Percentiles rank a stretch among this genome's conserved stretches.
Conservation (phyloP, 164 flowering plant genomes). For the Aristolochia fimbriata region DNA sequence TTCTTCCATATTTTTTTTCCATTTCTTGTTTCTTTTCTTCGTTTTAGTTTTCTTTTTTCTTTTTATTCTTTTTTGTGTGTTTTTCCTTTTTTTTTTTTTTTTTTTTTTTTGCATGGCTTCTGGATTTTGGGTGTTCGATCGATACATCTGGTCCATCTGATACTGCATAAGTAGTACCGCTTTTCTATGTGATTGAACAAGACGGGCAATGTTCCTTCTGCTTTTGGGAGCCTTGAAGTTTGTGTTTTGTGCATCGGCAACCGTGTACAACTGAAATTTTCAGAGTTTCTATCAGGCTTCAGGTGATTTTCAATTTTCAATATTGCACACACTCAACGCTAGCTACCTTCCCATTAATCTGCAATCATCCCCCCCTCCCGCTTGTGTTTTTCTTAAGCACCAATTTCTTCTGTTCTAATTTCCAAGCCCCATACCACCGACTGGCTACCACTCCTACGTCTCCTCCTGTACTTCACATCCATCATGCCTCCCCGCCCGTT, state of each 20-base stretch:
- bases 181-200: conserved; percentile 57
- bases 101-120: background rate
- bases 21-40: no score
- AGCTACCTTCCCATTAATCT: no score
- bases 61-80: background rate
- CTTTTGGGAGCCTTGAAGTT: conserved; percentile 35
- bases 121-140: background rate
- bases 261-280: conserved; percentile 7
- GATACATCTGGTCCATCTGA: conserved; percentile 16
- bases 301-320: conserved; percentile 4
- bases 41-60: conserved; percentile 1
- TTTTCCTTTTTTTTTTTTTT: conserved; percentile 1
- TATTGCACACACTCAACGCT: no score
- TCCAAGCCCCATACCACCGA: background rate
- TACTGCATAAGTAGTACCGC: conserved; percentile 21
- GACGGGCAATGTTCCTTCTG: conserved; percentile 62
- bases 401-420: background rate
- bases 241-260: conserved; percentile 11
- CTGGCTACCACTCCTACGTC: background rate
- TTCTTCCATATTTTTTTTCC: conserved; percentile 3
- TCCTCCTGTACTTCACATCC: background rate
- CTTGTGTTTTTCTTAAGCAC: background rate
- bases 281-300: conserved; percentile 1
- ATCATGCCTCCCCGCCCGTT: background rate
- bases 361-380: background rate